These are phyloP conservation scores for Zymoseptoria passerinii DNA, from an alignment of 2,329 filamentous ascomycete genomes.

Conservation along the genomic window DNA sequence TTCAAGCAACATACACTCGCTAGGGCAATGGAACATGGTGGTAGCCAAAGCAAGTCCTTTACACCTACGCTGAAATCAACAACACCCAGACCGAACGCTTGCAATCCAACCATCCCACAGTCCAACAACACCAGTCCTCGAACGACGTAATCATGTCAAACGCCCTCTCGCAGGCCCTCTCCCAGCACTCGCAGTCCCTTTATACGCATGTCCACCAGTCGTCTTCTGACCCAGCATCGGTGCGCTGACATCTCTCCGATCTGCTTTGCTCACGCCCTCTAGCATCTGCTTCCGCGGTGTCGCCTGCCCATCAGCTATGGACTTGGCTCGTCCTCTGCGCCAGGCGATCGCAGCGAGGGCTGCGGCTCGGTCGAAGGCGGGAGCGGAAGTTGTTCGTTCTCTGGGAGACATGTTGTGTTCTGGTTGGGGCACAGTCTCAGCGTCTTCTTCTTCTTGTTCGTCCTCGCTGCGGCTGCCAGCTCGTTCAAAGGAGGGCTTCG, in stretches of 20 bases:
- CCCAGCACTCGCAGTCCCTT: neutral
- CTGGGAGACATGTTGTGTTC: conserved; percentile 2
- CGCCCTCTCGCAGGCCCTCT: neutral
- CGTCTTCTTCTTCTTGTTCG: conserved; percentile 1
- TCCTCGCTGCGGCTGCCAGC: conserved; percentile 7
- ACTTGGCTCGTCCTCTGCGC: conserved; percentile 61
- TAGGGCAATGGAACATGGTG: neutral
- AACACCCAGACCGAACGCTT: neutral
- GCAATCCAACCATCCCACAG: neutral
- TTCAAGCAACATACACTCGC: neutral
- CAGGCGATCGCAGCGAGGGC: conserved; percentile 68
- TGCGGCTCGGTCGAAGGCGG: conserved; percentile 52
- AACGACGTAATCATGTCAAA: neutral
- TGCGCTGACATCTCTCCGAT: conserved; percentile 41
- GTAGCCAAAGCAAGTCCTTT: neutral
- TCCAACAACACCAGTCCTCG: neutral
- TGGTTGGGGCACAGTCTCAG: neutral
- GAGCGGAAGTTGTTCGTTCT: conserved; percentile 12
- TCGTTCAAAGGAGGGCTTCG: conserved; percentile 20
- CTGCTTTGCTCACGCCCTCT: conserved; percentile 36
- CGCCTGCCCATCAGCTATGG: conserved; percentile 54
- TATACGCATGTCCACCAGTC: neutral
- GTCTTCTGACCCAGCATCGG: conserved; percentile 28
- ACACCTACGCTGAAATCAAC: neutral
- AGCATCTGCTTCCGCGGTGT: conserved; percentile 55